Percentiles rank a stretch among this genome's conserved stretches.
These are phyloP conservation scores for Fusarium tanahbumbuense DNA, from an alignment of 2,329 filamentous ascomycete genomes.

Conservation along the genomic window DNA sequence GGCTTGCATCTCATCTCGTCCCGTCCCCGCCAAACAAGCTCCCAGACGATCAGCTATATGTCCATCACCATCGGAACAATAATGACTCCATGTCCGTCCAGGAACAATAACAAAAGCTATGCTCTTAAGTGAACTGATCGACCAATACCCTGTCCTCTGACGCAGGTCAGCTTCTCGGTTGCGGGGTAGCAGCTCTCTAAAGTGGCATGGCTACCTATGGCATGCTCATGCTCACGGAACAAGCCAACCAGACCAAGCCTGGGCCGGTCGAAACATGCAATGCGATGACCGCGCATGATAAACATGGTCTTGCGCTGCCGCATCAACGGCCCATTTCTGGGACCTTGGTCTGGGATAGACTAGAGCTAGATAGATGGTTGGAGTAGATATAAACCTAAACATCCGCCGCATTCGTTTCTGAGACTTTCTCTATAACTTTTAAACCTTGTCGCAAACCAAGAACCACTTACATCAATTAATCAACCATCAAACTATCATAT, in stretches of 20 bases:
- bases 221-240: slow-evolving; percentile 18
- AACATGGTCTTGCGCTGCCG: slow-evolving; percentile 45
- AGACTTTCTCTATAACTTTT: slow-evolving; percentile 18
- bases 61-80: slow-evolving; percentile 14
- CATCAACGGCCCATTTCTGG: slow-evolving; percentile 44
- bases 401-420: slow-evolving; percentile 30
- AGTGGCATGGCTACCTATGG: slow-evolving; percentile 25
- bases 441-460: slow-evolving; percentile 9
- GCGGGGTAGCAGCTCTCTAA: slow-evolving; percentile 42
- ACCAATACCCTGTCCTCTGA: slow-evolving; percentile 43
- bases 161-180: slow-evolving; percentile 39
- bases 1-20: slow-evolving; percentile 43
- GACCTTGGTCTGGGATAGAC: slow-evolving; percentile 33
- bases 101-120: slow-evolving; percentile 16
- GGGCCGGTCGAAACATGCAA: slow-evolving; percentile 30
- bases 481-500: not conserved
- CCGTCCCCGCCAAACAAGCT: slow-evolving; percentile 44
- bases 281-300: slow-evolving; percentile 31
- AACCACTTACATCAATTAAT: slow-evolving; percentile 16
- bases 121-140: slow-evolving; percentile 27
- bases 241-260: slow-evolving; percentile 26
- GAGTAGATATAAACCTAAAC: slow-evolving; percentile 40
- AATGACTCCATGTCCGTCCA: slow-evolving; percentile 12
- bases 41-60: slow-evolving; percentile 13
- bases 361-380: slow-evolving; percentile 1